phyloP scores from a whole-genome alignment of 2,329 filamentous ascomycete genomes.

The Zymoseptoria ardabiliae region DNA sequence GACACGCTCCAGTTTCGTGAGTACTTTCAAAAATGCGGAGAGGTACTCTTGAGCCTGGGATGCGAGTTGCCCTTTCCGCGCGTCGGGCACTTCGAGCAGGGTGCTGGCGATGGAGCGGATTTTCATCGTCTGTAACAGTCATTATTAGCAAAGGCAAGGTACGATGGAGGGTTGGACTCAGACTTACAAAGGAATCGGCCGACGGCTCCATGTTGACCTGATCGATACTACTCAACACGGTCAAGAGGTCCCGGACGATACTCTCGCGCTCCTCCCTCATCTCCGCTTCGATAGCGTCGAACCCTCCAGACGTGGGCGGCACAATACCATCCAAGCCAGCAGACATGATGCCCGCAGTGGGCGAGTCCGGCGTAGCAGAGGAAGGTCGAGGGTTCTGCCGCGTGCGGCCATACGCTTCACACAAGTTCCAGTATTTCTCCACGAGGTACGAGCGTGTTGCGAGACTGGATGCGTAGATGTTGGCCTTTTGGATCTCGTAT shows the following conservation, averaged over 20 bases:
- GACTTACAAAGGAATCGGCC: slow-evolving; percentile 56
- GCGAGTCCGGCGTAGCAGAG: slow-evolving; percentile 31
- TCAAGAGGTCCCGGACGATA: slow-evolving; percentile 73
- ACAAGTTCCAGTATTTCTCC: slow-evolving; percentile 74
- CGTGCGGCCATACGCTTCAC: slow-evolving; percentile 50
- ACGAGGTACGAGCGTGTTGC: slow-evolving; percentile 78
- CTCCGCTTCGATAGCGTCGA: slow-evolving; percentile 49
- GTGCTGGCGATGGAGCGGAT: slow-evolving; percentile 79
- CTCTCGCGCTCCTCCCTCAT: slow-evolving; percentile 71
- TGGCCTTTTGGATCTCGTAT: slow-evolving; percentile 86
- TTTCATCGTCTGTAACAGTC: slow-evolving; percentile 74
- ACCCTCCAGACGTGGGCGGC: slow-evolving; percentile 25
- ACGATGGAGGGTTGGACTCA: too few species aligned
- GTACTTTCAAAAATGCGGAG: slow-evolving; percentile 63
- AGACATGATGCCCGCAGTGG: slow-evolving; percentile 27
- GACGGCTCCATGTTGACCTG: slow-evolving; percentile 78
- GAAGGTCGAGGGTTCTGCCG: slow-evolving; percentile 35
- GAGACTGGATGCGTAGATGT: slow-evolving; percentile 76
- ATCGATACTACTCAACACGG: slow-evolving; percentile 67
- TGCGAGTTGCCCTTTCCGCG: slow-evolving; percentile 46
- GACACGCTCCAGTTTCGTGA: slow-evolving; percentile 65
- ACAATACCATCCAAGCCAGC: slow-evolving; percentile 32
- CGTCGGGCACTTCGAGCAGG: slow-evolving; percentile 56
- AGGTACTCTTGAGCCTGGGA: slow-evolving; percentile 64
- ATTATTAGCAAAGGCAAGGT: too few species aligned